Evolutionary conservation across 495 filamentous ascomycete genomes (phyloP).

Genomic region (Trypethelium eluteriae): DNA sequence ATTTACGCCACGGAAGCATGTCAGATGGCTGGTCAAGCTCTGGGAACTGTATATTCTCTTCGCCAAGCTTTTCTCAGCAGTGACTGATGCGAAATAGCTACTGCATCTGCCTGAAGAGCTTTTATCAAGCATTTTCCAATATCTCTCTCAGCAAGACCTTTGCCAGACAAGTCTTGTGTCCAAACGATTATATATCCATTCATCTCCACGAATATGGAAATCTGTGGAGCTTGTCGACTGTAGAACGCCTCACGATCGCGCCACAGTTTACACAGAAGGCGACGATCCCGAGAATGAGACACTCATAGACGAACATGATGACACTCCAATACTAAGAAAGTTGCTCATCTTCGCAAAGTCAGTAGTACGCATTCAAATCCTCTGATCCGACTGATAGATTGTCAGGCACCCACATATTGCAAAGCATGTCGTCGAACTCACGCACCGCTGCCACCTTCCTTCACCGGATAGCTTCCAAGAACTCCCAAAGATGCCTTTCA

Average conservation of each 20-base stretch:
- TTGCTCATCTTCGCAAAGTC: slow-evolving; percentile 28
- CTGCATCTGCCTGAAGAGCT: slow-evolving; percentile 30
- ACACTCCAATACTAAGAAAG: slow-evolving; percentile 31
- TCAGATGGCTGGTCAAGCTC: not conserved
- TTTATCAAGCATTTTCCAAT: slow-evolving; percentile 24
- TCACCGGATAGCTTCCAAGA: slow-evolving; percentile 32
- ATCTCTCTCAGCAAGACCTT: slow-evolving; percentile 18
- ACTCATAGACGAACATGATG: slow-evolving; percentile 31
- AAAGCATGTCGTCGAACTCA: slow-evolving; percentile 25
- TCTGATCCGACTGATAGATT: not conserved
- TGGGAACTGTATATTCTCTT: not conserved
- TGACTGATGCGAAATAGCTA: slow-evolving; percentile 13
- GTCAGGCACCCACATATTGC: slow-evolving; percentile 28
- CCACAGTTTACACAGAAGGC: not conserved
- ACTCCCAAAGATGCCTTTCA: slow-evolving; percentile 27
- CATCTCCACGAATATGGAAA: slow-evolving; percentile 25
- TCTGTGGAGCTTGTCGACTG: slow-evolving; percentile 28
- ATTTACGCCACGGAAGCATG: not conserved
- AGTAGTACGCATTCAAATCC: slow-evolving; percentile 5
- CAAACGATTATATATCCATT: slow-evolving; percentile 19
- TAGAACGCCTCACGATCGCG: slow-evolving; percentile 16
- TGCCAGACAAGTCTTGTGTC: slow-evolving; percentile 21
- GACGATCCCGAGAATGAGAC: not conserved
- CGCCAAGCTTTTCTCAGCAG: not conserved
- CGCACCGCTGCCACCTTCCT: slow-evolving; percentile 32